Conservation (phyloP, 139 green algal genomes). For the Nannochloris sp. region DNA sequence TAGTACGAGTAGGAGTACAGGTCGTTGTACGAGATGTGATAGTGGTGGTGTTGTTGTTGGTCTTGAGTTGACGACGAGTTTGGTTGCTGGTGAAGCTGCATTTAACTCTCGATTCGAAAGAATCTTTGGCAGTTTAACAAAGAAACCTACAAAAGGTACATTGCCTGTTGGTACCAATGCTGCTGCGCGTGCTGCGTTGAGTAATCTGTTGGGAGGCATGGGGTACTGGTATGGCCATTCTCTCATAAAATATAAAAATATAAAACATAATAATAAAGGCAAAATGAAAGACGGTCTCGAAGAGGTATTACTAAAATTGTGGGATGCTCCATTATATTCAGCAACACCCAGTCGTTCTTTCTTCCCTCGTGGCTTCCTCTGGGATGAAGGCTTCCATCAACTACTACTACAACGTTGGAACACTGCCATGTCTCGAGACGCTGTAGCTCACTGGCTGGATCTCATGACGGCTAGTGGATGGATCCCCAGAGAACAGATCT, state of each 20-base stretch:
- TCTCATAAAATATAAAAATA: conserved; percentile 22
- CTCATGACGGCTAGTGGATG: conserved; percentile 76
- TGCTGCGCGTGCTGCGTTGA: conserved; percentile 63
- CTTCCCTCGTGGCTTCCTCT: conserved; percentile 94
- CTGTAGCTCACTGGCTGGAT: conserved; percentile 88
- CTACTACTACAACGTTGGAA: conserved; percentile 55
- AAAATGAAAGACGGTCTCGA: neutral
- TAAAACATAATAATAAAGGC: neutral
- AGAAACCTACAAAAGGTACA: too few species aligned
- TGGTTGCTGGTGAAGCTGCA: conserved; percentile 9
- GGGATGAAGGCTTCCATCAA: conserved; percentile 98
- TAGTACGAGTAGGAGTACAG: too few species aligned
- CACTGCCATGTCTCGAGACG: conserved; percentile 53
- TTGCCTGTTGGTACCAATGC: conserved; percentile 14
- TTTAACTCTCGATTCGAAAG: conserved; percentile 44
- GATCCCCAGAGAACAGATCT: conserved; percentile 74
- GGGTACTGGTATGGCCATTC: conserved; percentile 89
- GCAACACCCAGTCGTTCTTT: conserved; percentile 78
- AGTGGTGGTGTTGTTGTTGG: too few species aligned
- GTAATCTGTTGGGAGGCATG: conserved; percentile 87
- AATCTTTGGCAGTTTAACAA: conserved; percentile 9
- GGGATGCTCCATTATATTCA: conserved; percentile 49
- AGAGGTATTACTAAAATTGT: neutral
- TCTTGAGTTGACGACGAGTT: conserved; percentile 12
- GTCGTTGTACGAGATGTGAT: too few species aligned